Percentiles rank a stretch among this genome's conserved stretches.
Conservation (phyloP, 306 rosid genomes). For the Vachellia pachyceras region DNA sequence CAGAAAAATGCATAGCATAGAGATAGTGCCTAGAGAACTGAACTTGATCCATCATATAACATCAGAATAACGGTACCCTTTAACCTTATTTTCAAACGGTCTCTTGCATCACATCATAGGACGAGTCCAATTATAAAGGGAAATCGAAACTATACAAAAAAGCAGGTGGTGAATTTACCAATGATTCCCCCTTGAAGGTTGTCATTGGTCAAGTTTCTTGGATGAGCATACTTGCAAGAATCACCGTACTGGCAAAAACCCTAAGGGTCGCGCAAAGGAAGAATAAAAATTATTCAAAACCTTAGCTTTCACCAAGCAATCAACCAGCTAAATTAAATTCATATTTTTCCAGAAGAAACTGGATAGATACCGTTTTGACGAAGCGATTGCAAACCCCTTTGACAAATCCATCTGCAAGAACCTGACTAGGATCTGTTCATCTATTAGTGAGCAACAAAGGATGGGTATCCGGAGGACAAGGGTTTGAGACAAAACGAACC, state of each 20-base stretch:
- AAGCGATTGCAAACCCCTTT: slow-evolving; percentile 68
- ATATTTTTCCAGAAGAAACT: background rate
- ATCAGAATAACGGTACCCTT: background rate
- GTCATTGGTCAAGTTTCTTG: slow-evolving; percentile 47
- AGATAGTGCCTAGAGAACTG: background rate
- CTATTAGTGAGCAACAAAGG: background rate
- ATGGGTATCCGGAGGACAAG: background rate
- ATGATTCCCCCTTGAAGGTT: slow-evolving; percentile 34
- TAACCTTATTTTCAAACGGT: background rate
- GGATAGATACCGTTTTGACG: slow-evolving; percentile 55
- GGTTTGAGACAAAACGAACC: background rate
- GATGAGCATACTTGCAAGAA: slow-evolving; percentile 79
- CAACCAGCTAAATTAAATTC: background rate
- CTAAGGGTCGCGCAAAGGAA: slow-evolving; percentile 22
- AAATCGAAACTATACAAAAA: background rate
- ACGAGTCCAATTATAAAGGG: background rate
- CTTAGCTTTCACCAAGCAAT: background rate
- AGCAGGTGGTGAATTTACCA: slow-evolving; percentile 32
- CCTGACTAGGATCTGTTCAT: slow-evolving; percentile 14
- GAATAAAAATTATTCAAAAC: background rate
- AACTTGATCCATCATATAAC: background rate
- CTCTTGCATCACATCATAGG: background rate
- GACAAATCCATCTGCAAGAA: slow-evolving; percentile 30
- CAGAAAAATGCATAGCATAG: background rate
- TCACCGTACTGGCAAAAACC: slow-evolving; percentile 79